Evolutionary conservation across 2,329 filamentous ascomycete species (phyloP), one percentile per base, ranked within the genome.

Genomic region (Juglanconis sp.): DNA sequence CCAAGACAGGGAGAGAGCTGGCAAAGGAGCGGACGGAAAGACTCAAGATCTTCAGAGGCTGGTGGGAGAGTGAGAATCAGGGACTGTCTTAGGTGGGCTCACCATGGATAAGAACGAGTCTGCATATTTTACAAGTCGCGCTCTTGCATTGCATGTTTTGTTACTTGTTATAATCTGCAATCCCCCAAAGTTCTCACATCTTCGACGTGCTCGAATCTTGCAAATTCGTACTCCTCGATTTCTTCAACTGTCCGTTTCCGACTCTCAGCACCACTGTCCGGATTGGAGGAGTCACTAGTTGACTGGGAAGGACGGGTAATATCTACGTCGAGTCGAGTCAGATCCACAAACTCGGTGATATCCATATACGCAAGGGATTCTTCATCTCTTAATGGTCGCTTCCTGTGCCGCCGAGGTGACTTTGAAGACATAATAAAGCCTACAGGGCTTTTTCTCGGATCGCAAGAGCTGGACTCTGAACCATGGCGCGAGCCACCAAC

Each of bases 1-100:
- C 86, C 53, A 76, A 73, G 0, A 75, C 79, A 24, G 86, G 86
- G 3, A 76, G 75, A 64, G 71, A 72, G 65, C 70, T 87, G 71
- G 85, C 85, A 1, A 73, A 64, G 62, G 79, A 81, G 68, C 76
- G 84, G 67, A 85, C 82, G 0, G 74, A 78, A 66, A 77, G 84
- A 65, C 69, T 88, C 67, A 68, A 70, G 60, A 65, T 74, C 49
- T 85, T 88, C 70, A 79, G 79, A 69, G 72, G 75, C 60, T 87
- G 85, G 85, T 88, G 83, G 83, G 68, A 71, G 54, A 77, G 79
- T 15, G 83, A 86, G 70, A 68, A 36, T 1, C 31, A 42, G 15
- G 59, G 59, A 2, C 17, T 57, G n/a, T 57, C 59, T 17, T 61
- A 47, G n/a, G 17, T 42, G 4, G 38, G 38, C 38, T 10, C 38